A percentile compares a stretch with the other conserved stretches of the same genome.
phyloP scores from a whole-genome alignment of 2,329 filamentous ascomycete genomes.

The Claviceps lovelessii region DNA sequence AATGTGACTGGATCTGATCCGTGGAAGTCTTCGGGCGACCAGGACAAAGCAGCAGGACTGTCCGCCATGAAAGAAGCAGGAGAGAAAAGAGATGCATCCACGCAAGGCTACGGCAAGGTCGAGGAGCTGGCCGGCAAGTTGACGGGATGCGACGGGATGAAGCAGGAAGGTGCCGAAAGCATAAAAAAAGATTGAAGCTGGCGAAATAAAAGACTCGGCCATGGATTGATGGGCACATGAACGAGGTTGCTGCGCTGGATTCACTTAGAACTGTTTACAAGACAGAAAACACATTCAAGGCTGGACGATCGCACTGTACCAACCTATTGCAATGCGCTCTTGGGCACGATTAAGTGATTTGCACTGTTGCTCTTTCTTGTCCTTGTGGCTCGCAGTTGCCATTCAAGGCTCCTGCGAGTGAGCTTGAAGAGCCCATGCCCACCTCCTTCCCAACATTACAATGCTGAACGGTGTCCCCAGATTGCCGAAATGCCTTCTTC shows the following conservation, averaged over 20 bases:
- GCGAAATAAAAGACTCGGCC: not conserved
- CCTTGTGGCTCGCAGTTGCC: not conserved
- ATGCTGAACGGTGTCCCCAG: no score
- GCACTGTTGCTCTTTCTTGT: no score
- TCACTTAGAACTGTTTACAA: no score
- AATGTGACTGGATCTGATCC: conserved; percentile 44
- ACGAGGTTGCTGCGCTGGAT: no score
- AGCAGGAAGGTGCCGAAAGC: conserved; percentile 44
- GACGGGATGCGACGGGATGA: conserved; percentile 57
- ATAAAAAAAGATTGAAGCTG: conserved; percentile 17
- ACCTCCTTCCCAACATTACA: not conserved
- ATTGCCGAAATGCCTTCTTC: no score
- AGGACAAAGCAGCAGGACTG: conserved; percentile 48
- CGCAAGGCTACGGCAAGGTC: conserved; percentile 43
- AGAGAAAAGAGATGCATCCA: conserved; percentile 36
- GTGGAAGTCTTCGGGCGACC: conserved; percentile 49
- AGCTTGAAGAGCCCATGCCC: not conserved
- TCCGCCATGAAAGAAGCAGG: conserved; percentile 47
- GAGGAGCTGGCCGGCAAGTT: conserved; percentile 51
- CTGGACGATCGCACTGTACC: no score
- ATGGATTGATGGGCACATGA: no score
- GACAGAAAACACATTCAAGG: no score
- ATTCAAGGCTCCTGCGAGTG: not conserved
- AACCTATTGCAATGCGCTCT: no score
- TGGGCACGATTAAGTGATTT: no score